Evolutionary conservation across 2,329 filamentous ascomycete genomes (phyloP), one percentile per base, ranked within the genome.

Genomic region (Teratosphaeria destructans): DNA sequence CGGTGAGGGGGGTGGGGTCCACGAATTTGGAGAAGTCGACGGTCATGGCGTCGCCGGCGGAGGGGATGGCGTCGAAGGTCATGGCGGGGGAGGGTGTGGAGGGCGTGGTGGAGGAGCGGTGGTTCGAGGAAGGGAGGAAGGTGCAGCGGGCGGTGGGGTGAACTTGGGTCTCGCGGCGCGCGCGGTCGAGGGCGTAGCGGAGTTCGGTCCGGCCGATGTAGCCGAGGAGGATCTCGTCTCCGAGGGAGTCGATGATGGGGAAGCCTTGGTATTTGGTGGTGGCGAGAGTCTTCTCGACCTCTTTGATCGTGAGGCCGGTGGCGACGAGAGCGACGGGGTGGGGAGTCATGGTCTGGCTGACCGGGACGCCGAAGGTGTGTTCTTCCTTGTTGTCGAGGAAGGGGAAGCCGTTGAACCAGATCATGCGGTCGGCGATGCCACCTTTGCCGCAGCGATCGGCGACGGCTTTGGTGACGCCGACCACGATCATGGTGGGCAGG

Each of bases 341-440:
- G 2, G 82, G 82, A 1, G 86, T 92, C 92, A 97, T 96, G 54
- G 65, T 67, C 63, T 89, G 84, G 0, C 90, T 94, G 10, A 97
- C 94, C 0, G 94, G 88, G 0, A 97, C 92, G 54, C 92, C 93
- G 74, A 97, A 96, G 57, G 92, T 92, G 74, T 96, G 92, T 60
- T 97, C 94, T 74, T 97, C 93, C 71, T 99, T 99, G 74, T 89
- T 95, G 76, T 99, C 94, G 2, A 99, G 81, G 75, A 95, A 99
- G 0, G 94, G 94, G 69, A 96, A 96, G 1, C 94, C 94, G 67
- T 90, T 97, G 76, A 96, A 96, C 87, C 91, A 96, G 67, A 99
- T 99, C 90, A 96, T 96, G 62, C 91, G 87, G 73, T 99, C 94
- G 26, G 94, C 94, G 60, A 99, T 97, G 54, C 94, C 94, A 34